Base-by-base conservation (phyloP, 352 stramenopile species). In the Pythium sukuiense region DNA sequence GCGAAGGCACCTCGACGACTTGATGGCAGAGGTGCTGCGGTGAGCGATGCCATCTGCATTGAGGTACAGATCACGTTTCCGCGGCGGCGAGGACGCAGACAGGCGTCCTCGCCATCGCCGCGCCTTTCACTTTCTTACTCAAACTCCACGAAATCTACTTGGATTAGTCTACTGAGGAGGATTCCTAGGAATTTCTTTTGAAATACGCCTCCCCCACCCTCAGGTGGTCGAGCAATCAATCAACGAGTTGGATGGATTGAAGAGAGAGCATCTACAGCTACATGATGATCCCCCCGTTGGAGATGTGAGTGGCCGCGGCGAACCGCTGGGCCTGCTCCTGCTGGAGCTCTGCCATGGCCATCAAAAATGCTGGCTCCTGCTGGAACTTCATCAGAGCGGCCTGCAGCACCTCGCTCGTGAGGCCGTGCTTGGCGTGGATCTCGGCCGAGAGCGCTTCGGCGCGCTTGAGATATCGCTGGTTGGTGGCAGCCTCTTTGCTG, bases 301-400 rank as follows among this genome's bases (percentile, higher is more conserved):
- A 95, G 69, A 95, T 93, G 70, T 85, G 71, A 12, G 85, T 85
- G 18, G 87, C 87, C 5, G 83, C 83, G 3, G 85, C 84, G 59
- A 95, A 95, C 61, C 87, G 87, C 68, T 95, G 83, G 7, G 85
- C 83, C 72, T 95, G 87, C 70, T 92, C 77, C 76, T 92, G 85
- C 79, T 95, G 87, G 35, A 95, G 73, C 71, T 95, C 84, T 55
- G 85, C 90, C 87, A 95, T 93, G 62, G 83, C 76, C 79, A 89
- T 92, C 57, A 95, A 68, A 72, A 95, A 95, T 29, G 84, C 77
- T 48, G 87, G 80, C 69, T 95, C 87, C 74, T 95, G 87, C 76
- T 95, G 87, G 77, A 93, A 95, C 75, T 92, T 92, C 87, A 95
- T 95, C 87, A 95, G 93, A 16, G 85, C 87, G 16, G 87, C 87